These are phyloP conservation scores for Cruciata laevipes DNA, from an alignment of 257 asterid species.

Conservation along the genomic window DNA sequence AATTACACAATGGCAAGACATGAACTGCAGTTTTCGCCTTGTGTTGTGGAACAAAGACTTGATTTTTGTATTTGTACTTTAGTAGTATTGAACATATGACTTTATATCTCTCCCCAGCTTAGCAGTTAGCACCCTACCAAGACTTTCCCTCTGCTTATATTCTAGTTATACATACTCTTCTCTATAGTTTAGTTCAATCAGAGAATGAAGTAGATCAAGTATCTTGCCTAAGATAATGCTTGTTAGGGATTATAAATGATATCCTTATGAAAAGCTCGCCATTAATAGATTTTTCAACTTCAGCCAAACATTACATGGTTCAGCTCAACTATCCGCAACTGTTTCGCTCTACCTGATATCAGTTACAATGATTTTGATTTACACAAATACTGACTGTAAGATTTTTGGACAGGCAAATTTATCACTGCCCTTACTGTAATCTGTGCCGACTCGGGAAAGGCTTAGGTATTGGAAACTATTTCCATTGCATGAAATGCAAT, in stretches of 20 bases:
- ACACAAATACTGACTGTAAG: constrained; percentile 27
- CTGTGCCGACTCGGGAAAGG: constrained; percentile 88
- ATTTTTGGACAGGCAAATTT: constrained; percentile 57
- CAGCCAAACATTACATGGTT: neutral
- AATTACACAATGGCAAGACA: too few relatives aligned
- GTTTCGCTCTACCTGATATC: neutral
- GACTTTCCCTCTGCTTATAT: neutral
- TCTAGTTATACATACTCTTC: neutral
- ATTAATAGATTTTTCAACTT: neutral
- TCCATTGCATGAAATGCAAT: constrained; percentile 94
- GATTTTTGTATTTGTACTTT: neutral
- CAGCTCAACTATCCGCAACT: too few relatives aligned
- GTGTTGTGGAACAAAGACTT: too few relatives aligned
- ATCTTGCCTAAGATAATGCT: neutral
- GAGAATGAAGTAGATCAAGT: neutral
- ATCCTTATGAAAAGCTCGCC: neutral
- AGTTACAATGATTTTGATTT: neutral
- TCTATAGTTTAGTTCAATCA: neutral
- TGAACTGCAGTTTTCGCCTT: too few relatives aligned
- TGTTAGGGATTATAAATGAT: neutral
- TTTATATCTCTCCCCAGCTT: neutral
- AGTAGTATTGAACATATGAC: neutral
- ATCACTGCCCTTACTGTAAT: constrained; percentile 93
- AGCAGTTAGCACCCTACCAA: neutral
- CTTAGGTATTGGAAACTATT: constrained; percentile 67